Conservation (phyloP, 1,284 basidiomycete species). For the Kalmanozyma brasiliensis region DNA sequence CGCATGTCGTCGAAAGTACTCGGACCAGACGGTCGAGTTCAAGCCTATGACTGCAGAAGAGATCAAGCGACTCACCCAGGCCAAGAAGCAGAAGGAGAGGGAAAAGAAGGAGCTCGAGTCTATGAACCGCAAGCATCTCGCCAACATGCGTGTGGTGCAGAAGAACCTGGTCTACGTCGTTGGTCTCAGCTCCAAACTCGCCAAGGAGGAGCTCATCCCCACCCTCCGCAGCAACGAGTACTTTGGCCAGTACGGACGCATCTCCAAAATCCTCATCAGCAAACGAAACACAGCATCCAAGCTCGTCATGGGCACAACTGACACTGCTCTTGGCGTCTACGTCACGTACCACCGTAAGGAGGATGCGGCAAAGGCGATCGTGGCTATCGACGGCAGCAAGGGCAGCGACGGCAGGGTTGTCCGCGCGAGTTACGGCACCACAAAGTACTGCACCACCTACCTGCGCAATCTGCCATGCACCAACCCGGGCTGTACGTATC, state of each 20-base stretch:
- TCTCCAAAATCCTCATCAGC: conserved; percentile 91
- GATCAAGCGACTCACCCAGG: conserved; percentile 92
- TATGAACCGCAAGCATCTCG: conserved; percentile 84
- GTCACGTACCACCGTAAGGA: conserved; percentile 95
- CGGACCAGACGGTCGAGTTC: conserved; percentile 92
- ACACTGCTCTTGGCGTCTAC: conserved; percentile 88
- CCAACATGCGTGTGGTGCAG: conserved; percentile 95
- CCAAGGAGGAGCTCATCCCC: conserved; percentile 95
- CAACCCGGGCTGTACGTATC: conserved; percentile 88
- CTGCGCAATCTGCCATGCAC: conserved; percentile 86
- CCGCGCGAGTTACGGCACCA: conserved; percentile 94
- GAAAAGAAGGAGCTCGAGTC: conserved; percentile 94
- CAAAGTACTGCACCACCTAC: conserved; percentile 97
- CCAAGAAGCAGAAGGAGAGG: conserved; percentile 94
- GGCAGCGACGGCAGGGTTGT: conserved; percentile 71
- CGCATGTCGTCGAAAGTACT: conserved; percentile 92
- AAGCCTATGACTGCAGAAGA: conserved; percentile 95
- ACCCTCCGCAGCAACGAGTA: conserved; percentile 94
- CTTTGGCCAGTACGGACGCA: conserved; percentile 98
- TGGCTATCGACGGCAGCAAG: conserved; percentile 86
- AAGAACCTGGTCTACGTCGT: conserved; percentile 96
- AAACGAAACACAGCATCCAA: conserved; percentile 83
- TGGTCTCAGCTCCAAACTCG: conserved; percentile 88
- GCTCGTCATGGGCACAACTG: conserved; percentile 70
- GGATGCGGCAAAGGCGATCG: conserved; percentile 92